Conservation (phyloP, 768 basidiomycete genomes). For the Boletus rex-veris region DNA sequence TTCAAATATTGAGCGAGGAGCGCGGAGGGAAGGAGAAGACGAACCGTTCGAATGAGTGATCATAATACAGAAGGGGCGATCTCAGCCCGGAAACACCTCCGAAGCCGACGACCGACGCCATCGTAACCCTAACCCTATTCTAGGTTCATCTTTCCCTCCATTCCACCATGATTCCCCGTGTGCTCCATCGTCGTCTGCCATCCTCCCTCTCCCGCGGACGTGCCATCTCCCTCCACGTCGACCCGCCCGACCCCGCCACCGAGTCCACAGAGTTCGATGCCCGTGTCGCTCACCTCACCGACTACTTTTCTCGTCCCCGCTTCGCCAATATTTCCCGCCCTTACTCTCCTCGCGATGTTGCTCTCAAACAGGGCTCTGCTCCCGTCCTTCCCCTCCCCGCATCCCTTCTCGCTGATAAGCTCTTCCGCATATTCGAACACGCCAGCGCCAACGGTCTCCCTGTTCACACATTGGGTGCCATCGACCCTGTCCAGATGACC, state of each 20-base stretch:
- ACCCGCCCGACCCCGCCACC: constrained; percentile 53
- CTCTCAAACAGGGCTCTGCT: constrained; percentile 84
- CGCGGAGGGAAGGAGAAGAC: constrained; percentile 20
- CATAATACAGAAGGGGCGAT: constrained; percentile 17
- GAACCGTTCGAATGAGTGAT: neutral
- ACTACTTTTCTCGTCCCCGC: constrained; percentile 74
- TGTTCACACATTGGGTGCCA: constrained; percentile 88
- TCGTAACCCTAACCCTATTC: constrained; percentile 33
- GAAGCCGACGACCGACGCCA: constrained; percentile 6
- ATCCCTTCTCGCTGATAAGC: constrained; percentile 79
- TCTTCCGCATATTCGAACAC: constrained; percentile 63
- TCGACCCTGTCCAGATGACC: constrained; percentile 93
- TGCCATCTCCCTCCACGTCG: constrained; percentile 52
- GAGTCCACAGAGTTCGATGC: constrained; percentile 59
- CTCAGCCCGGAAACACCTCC: constrained; percentile 4
- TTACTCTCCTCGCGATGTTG: constrained; percentile 77
- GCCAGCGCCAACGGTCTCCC: constrained; percentile 63
- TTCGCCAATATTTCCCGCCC: constrained; percentile 73
- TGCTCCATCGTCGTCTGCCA: constrained; percentile 13
- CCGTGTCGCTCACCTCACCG: constrained; percentile 58
- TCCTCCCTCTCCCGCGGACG: constrained; percentile 34
- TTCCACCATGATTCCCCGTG: constrained; percentile 17
- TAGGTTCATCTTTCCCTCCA: constrained; percentile 35
- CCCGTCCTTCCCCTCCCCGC: constrained; percentile 75
- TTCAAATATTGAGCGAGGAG: constrained; percentile 23